These are phyloP conservation scores for Waltergamsia citrina DNA, from an alignment of 2,329 filamentous ascomycete species.

Conservation along the genomic window DNA sequence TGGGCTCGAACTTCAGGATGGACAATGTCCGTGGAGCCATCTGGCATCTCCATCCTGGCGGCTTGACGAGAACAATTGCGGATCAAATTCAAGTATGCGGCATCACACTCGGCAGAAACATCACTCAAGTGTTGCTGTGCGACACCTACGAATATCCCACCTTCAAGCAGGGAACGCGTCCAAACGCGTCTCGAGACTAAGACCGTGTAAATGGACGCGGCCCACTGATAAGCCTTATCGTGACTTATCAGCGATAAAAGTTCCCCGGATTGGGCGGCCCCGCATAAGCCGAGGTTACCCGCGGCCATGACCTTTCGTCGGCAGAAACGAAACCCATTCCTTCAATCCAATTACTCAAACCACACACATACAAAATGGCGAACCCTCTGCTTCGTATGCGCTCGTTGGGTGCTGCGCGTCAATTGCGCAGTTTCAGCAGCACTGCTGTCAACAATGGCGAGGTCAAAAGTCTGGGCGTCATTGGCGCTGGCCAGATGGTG, in stretches of 20 bases:
- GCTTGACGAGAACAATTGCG: background rate
- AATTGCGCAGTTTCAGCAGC: slow-evolving; percentile 58
- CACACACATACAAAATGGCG: slow-evolving; percentile 23
- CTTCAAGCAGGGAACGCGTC: slow-evolving; percentile 10
- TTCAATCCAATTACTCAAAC: slow-evolving; percentile 4
- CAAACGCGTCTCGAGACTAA: slow-evolving; percentile 3
- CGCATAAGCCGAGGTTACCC: slow-evolving; percentile 33
- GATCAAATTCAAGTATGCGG: background rate
- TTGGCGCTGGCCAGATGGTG: slow-evolving; percentile 96
- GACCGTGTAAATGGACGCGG: slow-evolving; percentile 7
- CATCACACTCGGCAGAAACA: too few relatives aligned
- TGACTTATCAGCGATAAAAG: slow-evolving; percentile 4
- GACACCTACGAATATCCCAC: slow-evolving; percentile 3
- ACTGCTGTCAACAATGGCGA: slow-evolving; percentile 51
- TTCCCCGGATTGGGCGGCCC: slow-evolving; percentile 2
- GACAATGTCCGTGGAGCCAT: slow-evolving; percentile 51
- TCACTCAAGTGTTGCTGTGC: background rate
- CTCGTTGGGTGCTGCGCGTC: slow-evolving; percentile 23
- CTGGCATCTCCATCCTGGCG: slow-evolving; percentile 42
- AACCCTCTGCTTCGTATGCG: slow-evolving; percentile 26
- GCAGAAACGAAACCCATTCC: too few relatives aligned
- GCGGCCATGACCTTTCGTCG: slow-evolving; percentile 11
- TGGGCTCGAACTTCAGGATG: slow-evolving; percentile 90
- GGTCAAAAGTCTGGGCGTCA: slow-evolving; percentile 80
- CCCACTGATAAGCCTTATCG: slow-evolving; percentile 2